phyloP scores from a whole-genome alignment of 2,329 filamentous ascomycete genomes.

The Hypomyces rosellus region DNA sequence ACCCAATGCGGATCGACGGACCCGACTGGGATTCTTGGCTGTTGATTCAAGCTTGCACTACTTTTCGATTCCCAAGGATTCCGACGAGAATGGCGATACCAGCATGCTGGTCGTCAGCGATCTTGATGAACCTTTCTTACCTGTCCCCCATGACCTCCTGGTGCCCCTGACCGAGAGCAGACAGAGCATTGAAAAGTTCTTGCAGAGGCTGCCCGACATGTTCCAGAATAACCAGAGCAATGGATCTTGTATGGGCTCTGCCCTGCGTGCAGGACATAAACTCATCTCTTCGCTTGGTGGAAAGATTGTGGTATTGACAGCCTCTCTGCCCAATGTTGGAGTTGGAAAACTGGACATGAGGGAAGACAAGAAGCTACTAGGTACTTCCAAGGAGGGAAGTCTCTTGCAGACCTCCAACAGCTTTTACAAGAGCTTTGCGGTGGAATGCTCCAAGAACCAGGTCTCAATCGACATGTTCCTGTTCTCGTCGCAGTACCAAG shows the following conservation, averaged over 20 bases:
- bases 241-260: slow-evolving; percentile 90
- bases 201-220: slow-evolving; percentile 89
- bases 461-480: slow-evolving; percentile 98
- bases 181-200: slow-evolving; percentile 84
- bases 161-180: slow-evolving; percentile 85
- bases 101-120: slow-evolving; percentile 93
- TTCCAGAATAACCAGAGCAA: slow-evolving; percentile 90
- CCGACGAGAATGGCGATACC: slow-evolving; percentile 75
- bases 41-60: slow-evolving; percentile 94
- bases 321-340: slow-evolving; percentile 84
- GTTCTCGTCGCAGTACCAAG: slow-evolving; percentile 93
- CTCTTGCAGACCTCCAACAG: slow-evolving; percentile 88
- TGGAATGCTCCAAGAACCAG: slow-evolving; percentile 98
- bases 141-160: slow-evolving; percentile 84
- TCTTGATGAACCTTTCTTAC: slow-evolving; percentile 91
- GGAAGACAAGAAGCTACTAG: slow-evolving; percentile 92
- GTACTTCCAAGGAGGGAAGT: slow-evolving; percentile 83
- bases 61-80: slow-evolving; percentile 88
- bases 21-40: slow-evolving; percentile 87
- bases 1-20: slow-evolving; percentile 93
- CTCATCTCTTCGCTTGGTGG: slow-evolving; percentile 90
- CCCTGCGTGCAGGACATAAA: slow-evolving; percentile 87
- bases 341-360: slow-evolving; percentile 86
- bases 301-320: slow-evolving; percentile 87
- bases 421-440: slow-evolving; percentile 98